Base-by-base conservation (phyloP, 208 protist species). In the Strigomonas oncopelti region DNA sequence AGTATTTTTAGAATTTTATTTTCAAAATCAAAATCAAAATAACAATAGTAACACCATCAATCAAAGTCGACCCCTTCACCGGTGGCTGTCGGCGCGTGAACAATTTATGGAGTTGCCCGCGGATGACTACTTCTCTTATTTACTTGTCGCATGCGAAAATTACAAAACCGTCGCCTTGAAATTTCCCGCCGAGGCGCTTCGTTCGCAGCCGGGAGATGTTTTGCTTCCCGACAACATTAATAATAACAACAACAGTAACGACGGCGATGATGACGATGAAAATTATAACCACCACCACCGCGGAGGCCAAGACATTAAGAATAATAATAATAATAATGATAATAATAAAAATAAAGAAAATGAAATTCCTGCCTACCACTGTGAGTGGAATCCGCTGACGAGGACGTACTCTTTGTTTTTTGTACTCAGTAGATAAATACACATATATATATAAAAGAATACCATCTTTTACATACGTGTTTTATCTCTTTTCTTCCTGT, bases 61-160 rank as follows among this genome's bases (percentile, higher is more conserved):
- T 28, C 77, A 77, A 29, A 83, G 79, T 9, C 77, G 90, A 25
- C 90, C 90, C 29, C 59, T 91, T 64, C 87, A 95, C 48, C 84
- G 90, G 8, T 95, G 90, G 87, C 63, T 88, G 29, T 93, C 90
- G 0, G 80, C 90, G 34, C 82, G 85, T 8, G 87, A 95, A 76
- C 86, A 94, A 71, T 73, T 78, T 14, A 72, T 94, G 55, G 88
- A 91, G 65, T 38, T 42, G 31, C 79, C 81, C 0, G 55, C 81
- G 16, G 71, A 84, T 46, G 84, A 88, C 57, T 83, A 92, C 68
- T 81, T 80, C 22, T 74, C 91, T 0, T 95, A 92, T 63, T 48
- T 95, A 0, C 64, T 95, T 11, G 77, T 95, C n/a, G 87, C 90
- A 5, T 95, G 90, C 51, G 87, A 93, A 58, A 83, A 83, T n/a